Conservation (phyloP, 2,329 filamentous ascomycete species). For the Neobulgaria alba region DNA sequence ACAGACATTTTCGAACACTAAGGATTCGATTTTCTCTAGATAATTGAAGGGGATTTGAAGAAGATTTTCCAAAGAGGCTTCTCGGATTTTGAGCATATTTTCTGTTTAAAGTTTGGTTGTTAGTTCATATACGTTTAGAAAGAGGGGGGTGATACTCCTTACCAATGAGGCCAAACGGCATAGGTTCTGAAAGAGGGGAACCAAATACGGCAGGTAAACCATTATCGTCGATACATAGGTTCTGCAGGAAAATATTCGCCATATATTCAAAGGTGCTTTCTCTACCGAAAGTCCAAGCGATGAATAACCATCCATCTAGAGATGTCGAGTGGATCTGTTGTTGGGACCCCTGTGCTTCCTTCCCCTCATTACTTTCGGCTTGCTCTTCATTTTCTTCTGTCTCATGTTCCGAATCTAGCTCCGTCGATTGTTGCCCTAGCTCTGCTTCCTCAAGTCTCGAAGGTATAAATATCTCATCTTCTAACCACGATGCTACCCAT, state of each 20-base stretch:
- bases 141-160: background rate
- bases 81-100: background rate
- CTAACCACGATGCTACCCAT: conserved; percentile 1
- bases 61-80: background rate
- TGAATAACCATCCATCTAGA: background rate
- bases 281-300: background rate
- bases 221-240: background rate
- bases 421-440: no score
- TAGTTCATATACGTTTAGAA: background rate
- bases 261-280: background rate
- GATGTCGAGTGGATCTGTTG: no score
- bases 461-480: background rate
- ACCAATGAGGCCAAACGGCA: background rate
- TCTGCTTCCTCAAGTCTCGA: background rate
- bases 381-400: no score
- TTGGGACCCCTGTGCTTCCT: no score
- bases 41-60: background rate
- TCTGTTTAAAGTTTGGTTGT: background rate
- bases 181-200: background rate
- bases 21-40: background rate
- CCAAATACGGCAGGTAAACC: background rate
- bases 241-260: background rate
- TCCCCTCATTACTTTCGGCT: no score
- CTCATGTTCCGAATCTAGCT: no score
- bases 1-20: background rate